Conservation (phyloP, 257 asterid species). For the Agastache rugosa region DNA sequence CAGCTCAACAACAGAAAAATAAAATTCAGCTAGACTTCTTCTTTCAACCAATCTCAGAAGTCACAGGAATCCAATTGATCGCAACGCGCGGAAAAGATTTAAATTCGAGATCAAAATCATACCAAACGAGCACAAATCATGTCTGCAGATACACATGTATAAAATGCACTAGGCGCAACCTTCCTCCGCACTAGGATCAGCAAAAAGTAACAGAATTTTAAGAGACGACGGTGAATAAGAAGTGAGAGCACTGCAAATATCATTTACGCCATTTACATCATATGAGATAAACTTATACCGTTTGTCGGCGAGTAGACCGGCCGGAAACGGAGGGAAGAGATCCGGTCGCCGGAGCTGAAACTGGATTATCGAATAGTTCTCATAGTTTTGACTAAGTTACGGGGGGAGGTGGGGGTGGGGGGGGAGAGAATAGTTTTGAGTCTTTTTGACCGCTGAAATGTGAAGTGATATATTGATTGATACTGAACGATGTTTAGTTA, state of each 20-base stretch:
- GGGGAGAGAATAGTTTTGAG: not conserved
- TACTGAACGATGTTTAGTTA: too few relatives aligned
- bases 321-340: slow-evolving; percentile 18
- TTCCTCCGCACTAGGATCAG: slow-evolving; percentile 12
- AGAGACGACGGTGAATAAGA: slow-evolving; percentile 9
- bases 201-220: not conserved
- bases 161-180: not conserved
- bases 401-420: not conserved
- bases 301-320: not conserved
- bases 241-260: slow-evolving; percentile 7
- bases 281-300: slow-evolving; percentile 15
- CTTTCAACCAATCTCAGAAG: slow-evolving; percentile 13
- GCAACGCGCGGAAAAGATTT: not conserved
- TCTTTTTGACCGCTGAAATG: slow-evolving; percentile 7
- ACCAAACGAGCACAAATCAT: slow-evolving; percentile 14
- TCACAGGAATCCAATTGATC: slow-evolving; percentile 27
- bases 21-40: not conserved
- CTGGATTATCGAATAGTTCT: not conserved
- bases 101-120: slow-evolving; percentile 2
- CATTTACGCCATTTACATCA: not conserved
- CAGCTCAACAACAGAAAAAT: not conserved
- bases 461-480: not conserved
- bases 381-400: not conserved
- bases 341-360: slow-evolving; percentile 42
- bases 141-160: not conserved